Percentiles rank a stretch among this genome's conserved stretches.
Conservation (phyloP, 2,329 filamentous ascomycete species). For the Aschersonia sp. region DNA sequence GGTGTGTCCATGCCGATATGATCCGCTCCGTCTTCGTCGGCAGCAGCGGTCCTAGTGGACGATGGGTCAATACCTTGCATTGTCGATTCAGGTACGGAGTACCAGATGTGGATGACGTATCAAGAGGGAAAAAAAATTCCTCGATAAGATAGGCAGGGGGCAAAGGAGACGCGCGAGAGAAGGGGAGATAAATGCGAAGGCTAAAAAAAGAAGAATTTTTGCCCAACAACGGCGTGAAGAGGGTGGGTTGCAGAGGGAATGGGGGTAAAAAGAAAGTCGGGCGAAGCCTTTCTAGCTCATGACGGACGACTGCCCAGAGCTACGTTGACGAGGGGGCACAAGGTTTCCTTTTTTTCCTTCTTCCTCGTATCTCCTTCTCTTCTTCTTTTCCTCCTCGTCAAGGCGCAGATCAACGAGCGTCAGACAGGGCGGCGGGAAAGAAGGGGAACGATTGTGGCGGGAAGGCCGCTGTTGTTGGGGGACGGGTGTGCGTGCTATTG, state of each 20-base stretch:
- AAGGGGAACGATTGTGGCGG: background rate
- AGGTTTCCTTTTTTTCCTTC: too few species aligned
- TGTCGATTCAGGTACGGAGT: conserved; percentile 12
- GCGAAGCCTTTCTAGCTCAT: background rate
- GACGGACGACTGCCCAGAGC: background rate
- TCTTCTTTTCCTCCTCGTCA: background rate
- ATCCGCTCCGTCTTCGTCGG: conserved; percentile 59
- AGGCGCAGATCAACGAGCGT: background rate
- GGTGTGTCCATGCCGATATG: conserved; percentile 76
- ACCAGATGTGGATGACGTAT: conserved; percentile 1
- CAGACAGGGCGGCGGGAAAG: background rate
- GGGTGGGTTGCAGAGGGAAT: background rate
- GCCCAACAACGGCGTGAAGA: background rate
- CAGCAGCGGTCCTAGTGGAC: conserved; percentile 36
- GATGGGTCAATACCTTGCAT: conserved; percentile 38
- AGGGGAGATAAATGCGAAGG: conserved; percentile 1
- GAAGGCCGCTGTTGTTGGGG: background rate
- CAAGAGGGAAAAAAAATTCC: background rate
- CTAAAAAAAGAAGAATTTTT: conserved; percentile 5
- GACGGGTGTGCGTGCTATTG: background rate
- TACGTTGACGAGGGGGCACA: too few species aligned
- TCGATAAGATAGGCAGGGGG: background rate
- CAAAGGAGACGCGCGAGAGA: conserved; percentile 7
- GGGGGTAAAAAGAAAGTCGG: too few species aligned
- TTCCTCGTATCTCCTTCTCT: too few species aligned